phyloP scores from a whole-genome alignment of 2,329 filamentous ascomycete genomes.

The Cercospora sesami region DNA sequence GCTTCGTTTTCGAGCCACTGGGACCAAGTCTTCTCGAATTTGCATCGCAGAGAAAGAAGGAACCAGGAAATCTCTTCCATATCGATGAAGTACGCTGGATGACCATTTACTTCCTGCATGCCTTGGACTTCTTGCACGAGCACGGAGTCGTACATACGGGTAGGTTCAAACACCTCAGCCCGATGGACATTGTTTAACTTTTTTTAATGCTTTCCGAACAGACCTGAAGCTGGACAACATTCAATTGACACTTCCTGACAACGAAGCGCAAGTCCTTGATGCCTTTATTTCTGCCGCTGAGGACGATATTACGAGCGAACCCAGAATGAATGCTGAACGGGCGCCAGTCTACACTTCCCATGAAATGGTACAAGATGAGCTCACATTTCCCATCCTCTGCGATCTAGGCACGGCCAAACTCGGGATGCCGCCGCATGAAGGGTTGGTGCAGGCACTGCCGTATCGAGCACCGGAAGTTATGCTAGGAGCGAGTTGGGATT shows the following conservation, averaged over 20 bases:
- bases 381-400: conserved; percentile 13
- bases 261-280: neutral
- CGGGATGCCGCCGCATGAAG: neutral
- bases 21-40: neutral
- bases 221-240: conserved; percentile 17
- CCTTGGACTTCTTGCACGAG: conserved; percentile 8
- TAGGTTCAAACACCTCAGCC: too few species aligned
- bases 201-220: neutral
- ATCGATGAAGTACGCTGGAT: conserved; percentile 8
- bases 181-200: too few species aligned
- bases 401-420: conserved; percentile 7
- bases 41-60: neutral
- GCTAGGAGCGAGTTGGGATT: conserved; percentile 24
- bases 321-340: neutral
- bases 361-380: conserved; percentile 5
- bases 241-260: conserved; percentile 8
- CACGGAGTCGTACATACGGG: conserved; percentile 10
- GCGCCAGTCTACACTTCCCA: conserved; percentile 2
- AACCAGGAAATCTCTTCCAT: neutral
- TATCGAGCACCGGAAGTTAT: conserved; percentile 22
- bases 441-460: conserved; percentile 3
- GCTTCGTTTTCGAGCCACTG: neutral
- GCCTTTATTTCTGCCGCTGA: neutral
- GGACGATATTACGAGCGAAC: neutral
- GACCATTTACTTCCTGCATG: conserved; percentile 8